These are phyloP conservation scores for Penicillium sclerotiorum DNA, from an alignment of 2,329 filamentous ascomycete genomes.

Conservation along the genomic window DNA sequence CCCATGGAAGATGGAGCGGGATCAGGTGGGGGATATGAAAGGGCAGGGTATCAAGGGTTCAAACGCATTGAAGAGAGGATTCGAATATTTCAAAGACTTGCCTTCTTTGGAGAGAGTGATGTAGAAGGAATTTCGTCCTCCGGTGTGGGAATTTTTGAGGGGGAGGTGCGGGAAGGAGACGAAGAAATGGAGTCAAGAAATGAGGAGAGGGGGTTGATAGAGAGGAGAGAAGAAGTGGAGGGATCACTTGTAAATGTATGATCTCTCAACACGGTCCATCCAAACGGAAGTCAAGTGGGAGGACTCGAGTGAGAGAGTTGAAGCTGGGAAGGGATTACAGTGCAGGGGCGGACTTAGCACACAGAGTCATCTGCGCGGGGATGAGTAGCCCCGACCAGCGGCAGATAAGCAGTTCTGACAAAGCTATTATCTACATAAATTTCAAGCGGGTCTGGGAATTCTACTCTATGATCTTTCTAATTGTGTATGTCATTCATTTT, in stretches of 20 bases:
- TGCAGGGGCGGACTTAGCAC: slow-evolving; percentile 13
- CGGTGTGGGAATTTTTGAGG: slow-evolving; percentile 33
- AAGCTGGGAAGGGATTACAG: slow-evolving; percentile 5
- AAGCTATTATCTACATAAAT: slow-evolving; percentile 15
- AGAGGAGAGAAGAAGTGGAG: slow-evolving; percentile 6
- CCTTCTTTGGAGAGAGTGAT: slow-evolving; percentile 2
- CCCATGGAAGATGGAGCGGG: slow-evolving; percentile 1
- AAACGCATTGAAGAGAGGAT: too few relatives aligned
- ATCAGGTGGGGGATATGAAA: slow-evolving; percentile 3
- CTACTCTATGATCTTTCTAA: not conserved
- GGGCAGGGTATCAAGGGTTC: not conserved
- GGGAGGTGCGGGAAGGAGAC: not conserved
- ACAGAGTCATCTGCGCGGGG: slow-evolving; percentile 15
- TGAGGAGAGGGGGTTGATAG: slow-evolving; percentile 7
- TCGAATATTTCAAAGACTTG: too few relatives aligned
- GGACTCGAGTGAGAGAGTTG: slow-evolving; percentile 5
- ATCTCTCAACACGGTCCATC: slow-evolving; percentile 7
- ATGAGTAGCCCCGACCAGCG: slow-evolving; percentile 10
- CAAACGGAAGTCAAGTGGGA: not conserved
- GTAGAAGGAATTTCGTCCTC: slow-evolving; percentile 1
- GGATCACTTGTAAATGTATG: slow-evolving; percentile 8
- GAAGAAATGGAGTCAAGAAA: slow-evolving; percentile 13
- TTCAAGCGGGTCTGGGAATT: too few relatives aligned
- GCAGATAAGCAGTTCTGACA: slow-evolving; percentile 13
- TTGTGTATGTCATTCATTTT: too few relatives aligned